phyloP scores from a whole-genome alignment of 306 rosid species.

The Begonia loranthoides region DNA sequence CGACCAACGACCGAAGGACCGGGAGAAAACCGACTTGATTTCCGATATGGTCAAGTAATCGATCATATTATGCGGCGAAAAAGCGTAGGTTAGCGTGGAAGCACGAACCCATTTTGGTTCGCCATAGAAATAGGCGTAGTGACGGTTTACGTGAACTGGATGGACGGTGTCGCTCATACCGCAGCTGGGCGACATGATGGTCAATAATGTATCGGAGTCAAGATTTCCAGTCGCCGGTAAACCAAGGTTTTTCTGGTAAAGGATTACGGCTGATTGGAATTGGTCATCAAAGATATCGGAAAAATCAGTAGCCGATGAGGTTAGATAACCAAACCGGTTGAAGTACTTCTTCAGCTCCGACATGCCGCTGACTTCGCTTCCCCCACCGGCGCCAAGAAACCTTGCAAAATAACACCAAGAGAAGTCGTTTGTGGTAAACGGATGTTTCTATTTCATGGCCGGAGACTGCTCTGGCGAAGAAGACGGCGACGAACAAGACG shows the following conservation, averaged over 20 bases:
- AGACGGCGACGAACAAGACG: too few species aligned
- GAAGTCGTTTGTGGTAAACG: too few species aligned
- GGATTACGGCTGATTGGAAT: not conserved
- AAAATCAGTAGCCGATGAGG: too few species aligned
- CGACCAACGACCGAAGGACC: slow-evolving; percentile 46
- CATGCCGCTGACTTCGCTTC: not conserved
- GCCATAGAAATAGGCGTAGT: slow-evolving; percentile 39
- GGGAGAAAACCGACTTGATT: slow-evolving; percentile 21
- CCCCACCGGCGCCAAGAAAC: not conserved
- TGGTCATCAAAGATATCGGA: not conserved
- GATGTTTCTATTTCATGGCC: too few species aligned
- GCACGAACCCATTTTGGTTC: slow-evolving; percentile 63
- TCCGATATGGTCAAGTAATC: slow-evolving; percentile 20
- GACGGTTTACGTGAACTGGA: slow-evolving; percentile 14
- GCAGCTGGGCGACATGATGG: not conserved
- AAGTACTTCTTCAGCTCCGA: not conserved
- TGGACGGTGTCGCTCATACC: not conserved
- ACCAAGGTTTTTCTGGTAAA: not conserved
- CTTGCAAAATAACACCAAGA: not conserved
- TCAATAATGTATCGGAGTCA: not conserved
- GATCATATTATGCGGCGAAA: slow-evolving; percentile 30
- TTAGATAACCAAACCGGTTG: not conserved
- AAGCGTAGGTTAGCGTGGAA: slow-evolving; percentile 41
- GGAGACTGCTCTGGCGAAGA: too few species aligned
- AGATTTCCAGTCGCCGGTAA: not conserved